phyloP scores from a whole-genome alignment of 179 eudicot genomes.

The Beta lomatogona region DNA sequence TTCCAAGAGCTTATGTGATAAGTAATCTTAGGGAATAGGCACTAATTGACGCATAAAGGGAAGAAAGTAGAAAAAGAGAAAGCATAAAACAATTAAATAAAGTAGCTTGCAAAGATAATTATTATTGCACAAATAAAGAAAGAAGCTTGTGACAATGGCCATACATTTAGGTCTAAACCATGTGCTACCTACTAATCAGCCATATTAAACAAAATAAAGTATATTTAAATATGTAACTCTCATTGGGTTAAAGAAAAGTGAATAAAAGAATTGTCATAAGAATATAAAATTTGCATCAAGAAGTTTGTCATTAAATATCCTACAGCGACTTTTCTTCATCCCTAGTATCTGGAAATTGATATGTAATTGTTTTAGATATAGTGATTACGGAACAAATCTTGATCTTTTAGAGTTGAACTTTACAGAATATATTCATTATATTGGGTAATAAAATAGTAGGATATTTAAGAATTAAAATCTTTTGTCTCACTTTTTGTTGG shows the following conservation, averaged over 20 bases:
- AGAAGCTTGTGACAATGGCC: conserved; percentile 22
- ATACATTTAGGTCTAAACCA: conserved; percentile 30
- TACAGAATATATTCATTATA: conserved; percentile 4
- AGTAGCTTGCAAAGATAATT: conserved; percentile 22
- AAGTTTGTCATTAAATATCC: conserved; percentile 1
- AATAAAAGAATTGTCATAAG: conserved; percentile 12
- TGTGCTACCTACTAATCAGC: conserved; percentile 27
- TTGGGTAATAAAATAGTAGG: background rate
- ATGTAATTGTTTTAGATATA: background rate
- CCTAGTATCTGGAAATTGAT: conserved; percentile 12
- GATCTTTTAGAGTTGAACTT: conserved; percentile 25
- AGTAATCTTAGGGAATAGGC: conserved; percentile 1
- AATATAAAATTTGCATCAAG: conserved; percentile 1
- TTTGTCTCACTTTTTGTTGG: too few species aligned
- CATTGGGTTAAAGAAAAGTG: conserved; percentile 9
- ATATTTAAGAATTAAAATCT: too few species aligned
- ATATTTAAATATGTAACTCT: background rate
- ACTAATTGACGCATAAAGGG: conserved; percentile 14
- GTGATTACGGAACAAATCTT: background rate
- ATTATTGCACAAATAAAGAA: conserved; percentile 9
- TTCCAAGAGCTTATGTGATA: conserved; percentile 3
- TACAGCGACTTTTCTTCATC: conserved; percentile 1
- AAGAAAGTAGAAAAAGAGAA: conserved; percentile 14
- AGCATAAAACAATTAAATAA: conserved; percentile 16
- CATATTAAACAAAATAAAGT: background rate